A percentile compares a stretch with the other conserved stretches of the same genome.
Evolutionary conservation across 345 rosid genomes (phyloP).

Genomic region (Camelina neglecta): DNA sequence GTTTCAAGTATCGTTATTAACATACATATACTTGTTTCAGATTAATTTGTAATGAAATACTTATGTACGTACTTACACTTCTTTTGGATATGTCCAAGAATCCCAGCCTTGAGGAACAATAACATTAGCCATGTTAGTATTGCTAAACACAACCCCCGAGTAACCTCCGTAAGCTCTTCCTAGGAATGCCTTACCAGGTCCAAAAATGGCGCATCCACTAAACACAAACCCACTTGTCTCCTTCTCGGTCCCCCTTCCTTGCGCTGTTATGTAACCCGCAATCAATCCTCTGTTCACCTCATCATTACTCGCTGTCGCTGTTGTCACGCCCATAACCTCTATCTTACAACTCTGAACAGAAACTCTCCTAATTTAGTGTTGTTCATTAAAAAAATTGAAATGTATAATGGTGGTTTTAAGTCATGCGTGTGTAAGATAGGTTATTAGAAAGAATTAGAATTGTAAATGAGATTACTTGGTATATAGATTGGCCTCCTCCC

Average conservation of each 20-base stretch:
- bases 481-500: constrained; percentile 50
- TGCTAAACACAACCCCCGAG: constrained; percentile 44
- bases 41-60: not conserved
- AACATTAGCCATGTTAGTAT: constrained; percentile 18
- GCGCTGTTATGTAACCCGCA: constrained; percentile 51
- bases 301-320: not conserved
- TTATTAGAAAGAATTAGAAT: not conserved
- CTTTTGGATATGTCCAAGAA: constrained; percentile 25
- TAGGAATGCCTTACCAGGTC: constrained; percentile 37
- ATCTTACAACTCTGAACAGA: constrained; percentile 9
- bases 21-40: not conserved
- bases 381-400: too few species aligned
- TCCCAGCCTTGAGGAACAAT: constrained; percentile 49
- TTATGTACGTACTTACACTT: constrained; percentile 40
- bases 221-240: constrained; percentile 47
- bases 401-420: not conserved
- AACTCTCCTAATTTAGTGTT: not conserved
- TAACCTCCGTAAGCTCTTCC: constrained; percentile 48
- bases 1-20: not conserved
- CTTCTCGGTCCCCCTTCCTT: constrained; percentile 13
- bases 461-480: constrained; percentile 38
- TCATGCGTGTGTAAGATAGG: too few species aligned
- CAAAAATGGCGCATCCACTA: constrained; percentile 20
- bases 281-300: not conserved
- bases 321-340: constrained; percentile 5